Percentiles rank a stretch among this genome's conserved stretches.
Conservation (phyloP, 768 basidiomycete genomes). For the Paxillus ammoniavirescens region DNA sequence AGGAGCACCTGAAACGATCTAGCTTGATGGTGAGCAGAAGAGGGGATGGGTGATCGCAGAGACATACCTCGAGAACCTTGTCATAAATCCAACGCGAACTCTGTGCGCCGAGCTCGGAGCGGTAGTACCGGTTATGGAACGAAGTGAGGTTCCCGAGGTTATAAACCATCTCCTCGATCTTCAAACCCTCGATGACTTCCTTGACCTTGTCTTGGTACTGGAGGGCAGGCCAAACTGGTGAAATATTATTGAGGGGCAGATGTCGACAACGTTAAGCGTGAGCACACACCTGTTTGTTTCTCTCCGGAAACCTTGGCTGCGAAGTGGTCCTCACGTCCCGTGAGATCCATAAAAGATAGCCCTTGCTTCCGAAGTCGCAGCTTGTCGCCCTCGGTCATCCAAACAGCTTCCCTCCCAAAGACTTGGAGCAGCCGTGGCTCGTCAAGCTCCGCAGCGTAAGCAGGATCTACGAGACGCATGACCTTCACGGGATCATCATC, state of each 20-base stretch:
- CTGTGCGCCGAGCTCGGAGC: constrained; percentile 34
- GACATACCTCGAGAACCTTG: constrained; percentile 9
- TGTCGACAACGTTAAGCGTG: constrained; percentile 16
- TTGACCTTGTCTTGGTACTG: constrained; percentile 9
- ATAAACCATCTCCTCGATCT: constrained; percentile 33
- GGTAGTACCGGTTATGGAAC: constrained; percentile 47
- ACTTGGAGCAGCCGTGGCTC: constrained; percentile 17
- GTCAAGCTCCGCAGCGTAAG: constrained; percentile 12
- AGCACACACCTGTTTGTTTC: not conserved
- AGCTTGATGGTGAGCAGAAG: not conserved
- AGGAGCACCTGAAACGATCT: constrained; percentile 16
- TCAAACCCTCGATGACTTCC: not conserved
- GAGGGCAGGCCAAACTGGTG: constrained; percentile 36
- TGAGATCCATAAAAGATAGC: constrained; percentile 12
- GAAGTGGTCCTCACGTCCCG: constrained; percentile 3
- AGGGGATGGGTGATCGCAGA: too few species aligned
- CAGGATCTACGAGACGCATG: constrained; percentile 14
- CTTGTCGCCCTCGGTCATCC: constrained; percentile 20
- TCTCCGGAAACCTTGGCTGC: not conserved
- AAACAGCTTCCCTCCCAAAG: constrained; percentile 9
- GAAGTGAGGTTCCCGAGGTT: constrained; percentile 36
- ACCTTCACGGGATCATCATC: constrained; percentile 15
- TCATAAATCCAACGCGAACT: constrained; percentile 40
- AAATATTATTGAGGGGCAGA: constrained; percentile 31
- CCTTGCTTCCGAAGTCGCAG: constrained; percentile 11